Percentiles rank a stretch among this genome's conserved stretches.
phyloP scores from a whole-genome alignment of 352 stramenopile species.

The Pythium monospermum region DNA sequence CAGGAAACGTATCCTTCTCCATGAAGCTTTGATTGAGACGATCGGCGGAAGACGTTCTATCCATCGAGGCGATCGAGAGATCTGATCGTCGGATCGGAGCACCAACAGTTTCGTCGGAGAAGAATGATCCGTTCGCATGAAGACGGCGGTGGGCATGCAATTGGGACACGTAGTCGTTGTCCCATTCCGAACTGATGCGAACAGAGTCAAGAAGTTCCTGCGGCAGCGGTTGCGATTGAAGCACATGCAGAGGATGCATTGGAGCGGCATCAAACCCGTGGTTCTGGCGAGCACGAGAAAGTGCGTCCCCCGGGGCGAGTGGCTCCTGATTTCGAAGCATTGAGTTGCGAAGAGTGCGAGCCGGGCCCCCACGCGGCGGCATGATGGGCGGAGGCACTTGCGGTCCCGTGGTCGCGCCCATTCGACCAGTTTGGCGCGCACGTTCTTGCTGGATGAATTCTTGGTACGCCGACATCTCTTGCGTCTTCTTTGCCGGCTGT shows the following conservation, averaged over 20 bases:
- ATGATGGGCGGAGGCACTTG: neutral
- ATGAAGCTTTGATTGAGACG: neutral
- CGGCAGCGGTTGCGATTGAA: slow-evolving; percentile 8
- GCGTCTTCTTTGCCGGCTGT: neutral
- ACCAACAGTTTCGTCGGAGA: slow-evolving; percentile 24
- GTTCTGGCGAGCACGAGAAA: slow-evolving; percentile 12
- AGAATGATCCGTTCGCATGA: slow-evolving; percentile 13
- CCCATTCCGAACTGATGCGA: slow-evolving; percentile 38
- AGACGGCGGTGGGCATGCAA: slow-evolving; percentile 20
- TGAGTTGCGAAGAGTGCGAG: slow-evolving; percentile 2
- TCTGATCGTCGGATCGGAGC: slow-evolving; percentile 28
- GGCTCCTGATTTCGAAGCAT: slow-evolving; percentile 1
- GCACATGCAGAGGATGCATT: neutral
- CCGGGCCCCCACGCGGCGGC: too few relatives aligned
- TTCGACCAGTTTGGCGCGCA: slow-evolving; percentile 7
- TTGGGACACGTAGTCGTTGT: slow-evolving; percentile 23
- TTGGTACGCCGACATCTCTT: slow-evolving; percentile 17
- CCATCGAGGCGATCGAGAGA: slow-evolving; percentile 19
- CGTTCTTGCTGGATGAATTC: slow-evolving; percentile 23
- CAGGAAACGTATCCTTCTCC: slow-evolving; percentile 1
- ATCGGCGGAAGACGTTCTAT: slow-evolving; percentile 8
- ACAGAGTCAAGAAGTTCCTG: slow-evolving; percentile 27
- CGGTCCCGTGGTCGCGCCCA: neutral
- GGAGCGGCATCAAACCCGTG: neutral
- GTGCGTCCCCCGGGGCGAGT: slow-evolving; percentile 3